phyloP scores from a whole-genome alignment of 371 early-diverging fungal genomes.

The Rhizopus delemar region DNA sequence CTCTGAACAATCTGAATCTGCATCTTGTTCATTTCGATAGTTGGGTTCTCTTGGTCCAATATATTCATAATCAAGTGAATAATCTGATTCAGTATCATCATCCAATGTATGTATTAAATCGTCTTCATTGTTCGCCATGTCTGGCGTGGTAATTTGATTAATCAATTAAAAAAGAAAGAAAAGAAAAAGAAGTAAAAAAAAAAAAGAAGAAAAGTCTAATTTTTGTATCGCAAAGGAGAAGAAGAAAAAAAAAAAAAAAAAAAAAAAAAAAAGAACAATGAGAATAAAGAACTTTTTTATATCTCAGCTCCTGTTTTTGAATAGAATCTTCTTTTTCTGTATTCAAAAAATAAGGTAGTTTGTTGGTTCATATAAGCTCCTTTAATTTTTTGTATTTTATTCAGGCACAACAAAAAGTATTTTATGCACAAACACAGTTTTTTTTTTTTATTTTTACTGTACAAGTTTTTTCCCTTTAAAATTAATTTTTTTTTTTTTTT shows the following conservation, averaged over 20 bases:
- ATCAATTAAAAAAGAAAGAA: conserved; percentile 8
- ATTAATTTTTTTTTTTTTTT: too few species aligned
- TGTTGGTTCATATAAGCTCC: too few species aligned
- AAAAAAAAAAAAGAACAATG: background rate
- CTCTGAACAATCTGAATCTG: conserved; percentile 47
- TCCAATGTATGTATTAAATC: conserved; percentile 16
- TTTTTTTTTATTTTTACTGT: too few species aligned
- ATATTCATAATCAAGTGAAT: conserved; percentile 51
- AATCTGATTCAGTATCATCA: conserved; percentile 38
- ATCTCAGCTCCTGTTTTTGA: too few species aligned
- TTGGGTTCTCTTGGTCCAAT: conserved; percentile 45
- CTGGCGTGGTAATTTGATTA: background rate
- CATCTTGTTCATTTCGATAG: conserved; percentile 38
- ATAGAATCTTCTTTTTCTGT: too few species aligned
- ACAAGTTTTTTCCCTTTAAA: too few species aligned
- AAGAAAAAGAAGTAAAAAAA: conserved; percentile 10
- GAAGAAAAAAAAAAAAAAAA: conserved; percentile 14
- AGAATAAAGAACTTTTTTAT: background rate
- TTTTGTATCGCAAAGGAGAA: conserved; percentile 6
- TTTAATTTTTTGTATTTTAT: too few species aligned
- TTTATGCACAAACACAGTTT: too few species aligned
- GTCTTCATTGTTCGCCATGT: conserved; percentile 14
- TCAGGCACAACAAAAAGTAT: too few species aligned
- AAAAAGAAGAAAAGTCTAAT: conserved; percentile 8
- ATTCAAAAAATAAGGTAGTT: too few species aligned